A percentile compares a stretch with the other conserved stretches of the same genome.
Evolutionary conservation across 139 green algal genomes (phyloP).

Genomic region (Chlamydomonas asymmetrica): DNA sequence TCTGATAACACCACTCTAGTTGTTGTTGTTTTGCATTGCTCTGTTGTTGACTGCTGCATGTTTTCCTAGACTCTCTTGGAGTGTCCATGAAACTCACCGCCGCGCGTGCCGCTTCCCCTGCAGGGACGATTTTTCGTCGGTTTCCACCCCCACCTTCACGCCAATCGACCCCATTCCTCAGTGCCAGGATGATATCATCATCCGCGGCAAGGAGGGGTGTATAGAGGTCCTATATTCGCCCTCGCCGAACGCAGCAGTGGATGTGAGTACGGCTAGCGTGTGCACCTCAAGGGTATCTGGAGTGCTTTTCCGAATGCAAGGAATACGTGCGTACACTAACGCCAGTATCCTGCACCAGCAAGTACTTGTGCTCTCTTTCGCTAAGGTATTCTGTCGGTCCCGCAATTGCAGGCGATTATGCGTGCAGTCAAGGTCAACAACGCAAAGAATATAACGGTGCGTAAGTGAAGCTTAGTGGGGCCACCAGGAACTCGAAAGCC

Average conservation of each 20-base stretch:
- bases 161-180: constrained; percentile 46
- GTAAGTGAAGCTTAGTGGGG: too few relatives aligned
- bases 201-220: constrained; percentile 27
- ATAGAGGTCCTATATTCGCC: constrained; percentile 21
- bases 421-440: constrained; percentile 65
- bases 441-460: constrained; percentile 43
- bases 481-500: too few relatives aligned
- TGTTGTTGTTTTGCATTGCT: background rate
- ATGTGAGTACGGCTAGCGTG: too few relatives aligned
- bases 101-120: background rate
- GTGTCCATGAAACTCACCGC: background rate
- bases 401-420: constrained; percentile 55
- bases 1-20: too few relatives aligned
- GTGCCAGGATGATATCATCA: constrained; percentile 70
- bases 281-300: too few relatives aligned
- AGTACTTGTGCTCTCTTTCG: too few relatives aligned
- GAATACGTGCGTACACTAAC: too few relatives aligned
- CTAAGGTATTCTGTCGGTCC: too few relatives aligned
- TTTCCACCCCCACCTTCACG: background rate
- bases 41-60: too few relatives aligned
- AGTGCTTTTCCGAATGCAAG: too few relatives aligned
- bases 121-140: background rate
- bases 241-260: background rate
- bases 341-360: too few relatives aligned
- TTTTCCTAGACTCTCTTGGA: too few relatives aligned